A percentile compares a stretch with the other conserved stretches of the same genome.
Evolutionary conservation across 208 protist genomes (phyloP).

Genomic region (Acanthamoeba lenticulata): DNA sequence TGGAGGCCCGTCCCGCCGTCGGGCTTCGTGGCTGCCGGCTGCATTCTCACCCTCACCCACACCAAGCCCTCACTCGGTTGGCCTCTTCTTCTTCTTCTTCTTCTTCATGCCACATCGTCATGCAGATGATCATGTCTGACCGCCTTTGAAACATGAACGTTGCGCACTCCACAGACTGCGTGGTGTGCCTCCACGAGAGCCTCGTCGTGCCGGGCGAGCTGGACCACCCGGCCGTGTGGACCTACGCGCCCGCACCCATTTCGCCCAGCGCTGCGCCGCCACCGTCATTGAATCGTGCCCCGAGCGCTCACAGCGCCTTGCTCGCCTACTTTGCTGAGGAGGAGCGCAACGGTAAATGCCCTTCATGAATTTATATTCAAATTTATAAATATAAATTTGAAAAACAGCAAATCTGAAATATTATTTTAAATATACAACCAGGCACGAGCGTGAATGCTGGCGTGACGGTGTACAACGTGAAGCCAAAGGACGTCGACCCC

Average conservation of each 20-base stretch:
- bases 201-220: neutral
- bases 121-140: neutral
- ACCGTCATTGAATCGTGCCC: neutral
- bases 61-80: neutral
- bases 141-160: neutral
- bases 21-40: neutral
- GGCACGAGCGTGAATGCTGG: neutral
- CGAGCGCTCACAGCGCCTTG: too few relatives aligned
- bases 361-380: too few relatives aligned
- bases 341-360: neutral
- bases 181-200: neutral
- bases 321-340: too few relatives aligned
- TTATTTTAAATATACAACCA: neutral
- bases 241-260: neutral
- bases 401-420: too few relatives aligned
- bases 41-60: slow-evolving; percentile 12
- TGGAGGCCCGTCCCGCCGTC: neutral
- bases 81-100: neutral
- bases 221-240: neutral
- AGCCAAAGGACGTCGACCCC: neutral
- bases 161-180: neutral
- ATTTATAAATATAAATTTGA: too few relatives aligned
- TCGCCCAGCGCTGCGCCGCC: neutral
- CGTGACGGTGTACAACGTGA: neutral
- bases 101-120: neutral